A percentile compares a stretch with the other conserved stretches of the same genome.
These are phyloP conservation scores for Tylopilus balloui DNA, from an alignment of 768 basidiomycete genomes.

Conservation along the genomic window DNA sequence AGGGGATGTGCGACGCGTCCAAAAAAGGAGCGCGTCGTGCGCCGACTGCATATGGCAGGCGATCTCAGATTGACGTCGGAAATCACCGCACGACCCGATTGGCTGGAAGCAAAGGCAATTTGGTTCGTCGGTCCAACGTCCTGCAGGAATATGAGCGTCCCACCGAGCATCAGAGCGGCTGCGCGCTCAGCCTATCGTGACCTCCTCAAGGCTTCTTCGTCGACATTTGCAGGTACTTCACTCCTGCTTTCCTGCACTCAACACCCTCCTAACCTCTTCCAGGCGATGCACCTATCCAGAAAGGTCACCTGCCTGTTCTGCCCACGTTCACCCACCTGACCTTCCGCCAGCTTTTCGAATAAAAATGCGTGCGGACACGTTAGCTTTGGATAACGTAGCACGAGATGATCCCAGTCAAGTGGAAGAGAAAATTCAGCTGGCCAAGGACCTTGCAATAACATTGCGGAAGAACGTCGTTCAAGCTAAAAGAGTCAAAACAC, in stretches of 20 bases:
- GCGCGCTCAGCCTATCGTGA: constrained; percentile 74
- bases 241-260: background rate
- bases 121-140: background rate
- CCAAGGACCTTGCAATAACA: constrained; percentile 68
- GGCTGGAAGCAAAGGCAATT: constrained; percentile 8
- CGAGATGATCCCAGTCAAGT: constrained; percentile 46
- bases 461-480: constrained; percentile 85
- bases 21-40: constrained; percentile 38
- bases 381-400: constrained; percentile 38
- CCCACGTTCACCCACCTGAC: constrained; percentile 5
- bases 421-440: constrained; percentile 51
- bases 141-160: constrained; percentile 41
- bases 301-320: constrained; percentile 32
- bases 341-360: constrained; percentile 55
- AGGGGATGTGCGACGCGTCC: constrained; percentile 32
- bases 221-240: constrained; percentile 59
- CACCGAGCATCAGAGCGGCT: constrained; percentile 54
- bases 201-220: constrained; percentile 59
- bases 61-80: constrained; percentile 33
- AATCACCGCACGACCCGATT: constrained; percentile 12
- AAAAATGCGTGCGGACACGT: constrained; percentile 58
- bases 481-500: constrained; percentile 47
- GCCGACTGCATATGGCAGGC: constrained; percentile 28
- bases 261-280: constrained; percentile 1
- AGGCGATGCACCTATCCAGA: constrained; percentile 53